A percentile compares a stretch with the other conserved stretches of the same genome.
phyloP scores from a whole-genome alignment of 2,329 filamentous ascomycete species.

The Beauveria bassiana region DNA sequence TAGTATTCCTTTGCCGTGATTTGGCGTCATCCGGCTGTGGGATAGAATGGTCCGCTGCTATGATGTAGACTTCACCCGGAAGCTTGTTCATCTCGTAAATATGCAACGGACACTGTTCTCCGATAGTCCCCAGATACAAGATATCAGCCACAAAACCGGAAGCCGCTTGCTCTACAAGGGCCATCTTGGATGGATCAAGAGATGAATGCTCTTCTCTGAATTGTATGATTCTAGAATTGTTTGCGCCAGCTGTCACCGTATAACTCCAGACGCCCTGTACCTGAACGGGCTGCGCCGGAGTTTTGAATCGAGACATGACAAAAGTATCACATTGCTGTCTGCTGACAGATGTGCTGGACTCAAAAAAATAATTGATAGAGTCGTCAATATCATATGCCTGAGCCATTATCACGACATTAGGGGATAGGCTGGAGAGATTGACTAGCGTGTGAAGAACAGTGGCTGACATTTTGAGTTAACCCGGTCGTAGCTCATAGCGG shows the following conservation, averaged over 20 bases:
- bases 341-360: constrained; percentile 10
- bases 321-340: constrained; percentile 16
- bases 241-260: constrained; percentile 9
- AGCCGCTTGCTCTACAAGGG: constrained; percentile 4
- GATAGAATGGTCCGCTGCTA: constrained; percentile 5
- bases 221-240: constrained; percentile 13
- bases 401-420: neutral
- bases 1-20: constrained; percentile 3
- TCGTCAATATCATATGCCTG: constrained; percentile 10
- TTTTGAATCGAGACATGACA: constrained; percentile 10
- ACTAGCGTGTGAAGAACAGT: no score
- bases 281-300: constrained; percentile 13
- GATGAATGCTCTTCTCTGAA: constrained; percentile 11
- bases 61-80: constrained; percentile 12
- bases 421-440: no score
- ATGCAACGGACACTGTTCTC: constrained; percentile 6
- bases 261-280: constrained; percentile 17
- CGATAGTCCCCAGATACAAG: constrained; percentile 13
- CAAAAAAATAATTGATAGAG: constrained; percentile 8
- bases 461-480: no score
- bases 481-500: no score
- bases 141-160: constrained; percentile 9
- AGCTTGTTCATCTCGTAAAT: constrained; percentile 16
- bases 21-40: constrained; percentile 2
- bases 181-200: constrained; percentile 8